Evolutionary conservation across 148 eudicot genomes (phyloP), one percentile per base, ranked within the genome.

Genomic region (Bassia scoparia): DNA sequence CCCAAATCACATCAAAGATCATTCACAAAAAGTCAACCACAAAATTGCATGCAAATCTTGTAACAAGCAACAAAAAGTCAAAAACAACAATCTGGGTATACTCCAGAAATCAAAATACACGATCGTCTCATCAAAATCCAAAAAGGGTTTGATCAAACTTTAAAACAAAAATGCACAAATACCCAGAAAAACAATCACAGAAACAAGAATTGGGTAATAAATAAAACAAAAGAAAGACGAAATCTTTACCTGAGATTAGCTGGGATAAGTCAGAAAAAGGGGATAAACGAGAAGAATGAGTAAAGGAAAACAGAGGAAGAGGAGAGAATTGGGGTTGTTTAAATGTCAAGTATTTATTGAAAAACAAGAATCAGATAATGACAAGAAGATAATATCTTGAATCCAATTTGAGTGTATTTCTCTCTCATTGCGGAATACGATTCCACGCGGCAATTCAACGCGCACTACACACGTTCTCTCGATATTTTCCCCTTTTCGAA

Each of bases 361-460:
- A 24, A 17, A 52, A 18, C 24, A 5, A 52, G 8, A 52, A 53
- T 26, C 10, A 46, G 54, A 44, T 26, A 75, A 26, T 1, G 26
- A 27, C 15, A 34, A 35, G 21, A 26, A 1, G 20, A 41, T 18
- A 50, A 46, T n/a, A 24, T 7, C 34, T 41, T 41, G n/a, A n/a
- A n/a, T n/a, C n/a, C n/a, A n/a, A n/a, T n/a, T n/a, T n/a, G n/a
- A n/a, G n/a, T n/a, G 41, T 54, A 33, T 17, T 21, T 16, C 27
- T 13, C 29, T 21, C 21, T 24, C 11, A 35, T 50, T 50, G 15
- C 16, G 72, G 17, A 44, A 66, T 66, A 48, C 44, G 68, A 80
- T 73, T 69, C 81, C 67, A 82, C 74, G 83, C 85, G 70, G 75
- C 31, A 33, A 24, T 61, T 61, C 11, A 31, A 83, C 88, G 88